Conservation (phyloP, 2,329 filamentous ascomycete species). For the Dactylellina sp. region DNA sequence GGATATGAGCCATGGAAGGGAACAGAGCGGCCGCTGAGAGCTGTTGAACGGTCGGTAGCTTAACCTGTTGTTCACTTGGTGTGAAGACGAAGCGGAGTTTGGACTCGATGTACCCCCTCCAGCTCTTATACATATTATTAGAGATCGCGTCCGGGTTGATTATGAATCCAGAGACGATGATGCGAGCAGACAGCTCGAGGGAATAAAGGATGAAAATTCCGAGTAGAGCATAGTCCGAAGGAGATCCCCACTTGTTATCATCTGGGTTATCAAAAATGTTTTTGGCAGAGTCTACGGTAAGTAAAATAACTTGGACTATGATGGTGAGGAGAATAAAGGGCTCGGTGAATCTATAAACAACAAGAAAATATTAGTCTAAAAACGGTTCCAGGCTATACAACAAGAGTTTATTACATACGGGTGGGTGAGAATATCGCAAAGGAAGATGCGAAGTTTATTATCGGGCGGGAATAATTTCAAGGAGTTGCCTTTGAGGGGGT, state of each 20-base stretch:
- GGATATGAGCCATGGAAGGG: slow-evolving; percentile 55
- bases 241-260: slow-evolving; percentile 74
- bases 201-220: slow-evolving; percentile 90
- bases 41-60: slow-evolving; percentile 50
- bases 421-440: slow-evolving; percentile 88
- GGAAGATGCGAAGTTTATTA: slow-evolving; percentile 76
- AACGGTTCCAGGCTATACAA: background rate
- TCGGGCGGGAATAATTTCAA: slow-evolving; percentile 85
- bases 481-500: slow-evolving; percentile 87
- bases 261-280: slow-evolving; percentile 75
- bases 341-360: slow-evolving; percentile 71
- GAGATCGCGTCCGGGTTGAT: slow-evolving; percentile 74
- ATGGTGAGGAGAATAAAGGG: slow-evolving; percentile 88
- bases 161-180: slow-evolving; percentile 92
- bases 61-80: slow-evolving; percentile 70
- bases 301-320: slow-evolving; percentile 84
- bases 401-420: slow-evolving; percentile 66
- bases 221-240: slow-evolving; percentile 82
- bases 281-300: slow-evolving; percentile 82
- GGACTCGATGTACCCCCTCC: slow-evolving; percentile 57
- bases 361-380: slow-evolving; percentile 19
- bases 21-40: slow-evolving; percentile 54
- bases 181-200: slow-evolving; percentile 81
- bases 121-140: slow-evolving; percentile 67
- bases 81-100: slow-evolving; percentile 71